Base-by-base conservation (phyloP, 495 filamentous ascomycete genomes). In the Stereocaulon alpinum region DNA sequence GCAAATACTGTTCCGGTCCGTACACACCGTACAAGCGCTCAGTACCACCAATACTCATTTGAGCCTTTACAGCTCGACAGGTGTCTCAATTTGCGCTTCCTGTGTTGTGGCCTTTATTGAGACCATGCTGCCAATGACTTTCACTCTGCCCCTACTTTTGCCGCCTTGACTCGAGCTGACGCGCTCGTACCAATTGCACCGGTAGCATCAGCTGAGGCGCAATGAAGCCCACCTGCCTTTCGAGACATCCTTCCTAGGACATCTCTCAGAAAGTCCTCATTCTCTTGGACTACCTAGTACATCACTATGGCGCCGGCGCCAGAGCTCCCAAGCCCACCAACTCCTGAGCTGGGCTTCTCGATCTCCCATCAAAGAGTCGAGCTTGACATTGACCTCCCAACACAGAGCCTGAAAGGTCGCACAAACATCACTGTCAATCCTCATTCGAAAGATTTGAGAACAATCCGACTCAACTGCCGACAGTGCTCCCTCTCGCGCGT, bases 331-430 rank as follows among this genome's bases (percentile, higher is more conserved):
- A 58, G 51, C 58, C 49, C 53, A 20, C 56, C 42, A 11, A 45
- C 63, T 64, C 69, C 71, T 40, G 72, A 73, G 24, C 69, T 72
- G 59, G 76, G 75, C 18, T 87, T 82, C 66, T 79, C 80, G 20
- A 77, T 93, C 10, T 73, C 83, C n/a, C 82, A 87, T 64, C 93
- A 97, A 71, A 86, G 84, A 68, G 83, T 98, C 55, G 84, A 91
- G 61, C 76, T 97, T 55, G 91, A 97, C 59, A 78, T 98, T 62
- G 83, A 96, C 71, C 90, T 98, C 64, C 75, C 76, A 50, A 80
- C 78, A 27, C 85, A 84, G 67, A 83, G 78, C 67, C 69, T 97
- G 65, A 86, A 79, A 64, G 93, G 93, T 37, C 86, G 81, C 63
- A 87, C 87, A 11, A 86, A 88, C 54, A 87, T 98, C 61, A 82